Evolutionary conservation across 352 stramenopile species (phyloP), one percentile per base, ranked within the genome.

Genomic region (Sclerospora graminicola): DNA sequence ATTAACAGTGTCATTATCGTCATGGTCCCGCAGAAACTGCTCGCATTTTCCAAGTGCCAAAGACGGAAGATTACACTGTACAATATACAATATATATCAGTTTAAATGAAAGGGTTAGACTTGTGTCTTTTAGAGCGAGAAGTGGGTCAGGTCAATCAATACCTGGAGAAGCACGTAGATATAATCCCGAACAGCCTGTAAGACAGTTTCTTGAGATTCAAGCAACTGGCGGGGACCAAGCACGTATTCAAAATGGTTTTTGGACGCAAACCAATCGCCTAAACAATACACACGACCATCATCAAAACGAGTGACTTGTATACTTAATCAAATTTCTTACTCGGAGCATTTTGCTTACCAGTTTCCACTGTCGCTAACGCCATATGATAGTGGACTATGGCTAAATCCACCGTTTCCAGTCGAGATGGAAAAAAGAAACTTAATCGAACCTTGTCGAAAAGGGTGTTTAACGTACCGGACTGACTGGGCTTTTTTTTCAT

Each of bases 141-240:
- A n/a, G n/a, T n/a, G n/a, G n/a, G n/a, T n/a, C n/a, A n/a, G n/a
- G n/a, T n/a, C n/a, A n/a, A n/a, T n/a, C n/a, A n/a, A n/a, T 41
- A 78, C 69, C 65, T 82, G 70, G 9, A 88, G 41, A 5, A 88
- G 41, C 19, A 83, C 72, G 53, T 78, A 88, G 31, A 82, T 61
- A 24, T 71, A 84, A 31, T 82, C 61, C 16, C 51, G 48, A 26
- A 33, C 23, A 13, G 30, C 57, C 29, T 65, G 47, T 7, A 44
- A 3, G 2, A 42, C 8, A 11, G 28, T 34, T 37, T 1, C 26
- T 6, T 8, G 10, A 19, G 15, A 9, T 20, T 26, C 16, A 19
- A n/a, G 14, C 5, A 24, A 23, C n/a, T 51, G 19, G 14, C 20
- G 15, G 13, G n/a, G 4, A 8, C 19, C 34, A 30, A 76, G 16